These are phyloP conservation scores for Eucalyptus lansdowneana DNA, from an alignment of 345 rosid genomes.

Conservation along the genomic window DNA sequence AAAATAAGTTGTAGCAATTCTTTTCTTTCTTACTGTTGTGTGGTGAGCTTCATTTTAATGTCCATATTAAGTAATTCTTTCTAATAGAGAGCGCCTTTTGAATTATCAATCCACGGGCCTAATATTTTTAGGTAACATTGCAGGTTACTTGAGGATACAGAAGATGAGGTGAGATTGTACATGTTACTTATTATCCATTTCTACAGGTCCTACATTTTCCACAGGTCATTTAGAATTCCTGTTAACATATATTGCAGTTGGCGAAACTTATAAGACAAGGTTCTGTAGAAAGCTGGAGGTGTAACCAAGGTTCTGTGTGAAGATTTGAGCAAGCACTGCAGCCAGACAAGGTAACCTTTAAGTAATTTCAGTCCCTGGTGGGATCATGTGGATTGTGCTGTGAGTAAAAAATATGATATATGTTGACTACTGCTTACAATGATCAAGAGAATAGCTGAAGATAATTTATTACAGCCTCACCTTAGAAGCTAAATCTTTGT, in stretches of 20 bases:
- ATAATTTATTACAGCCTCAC: background rate
- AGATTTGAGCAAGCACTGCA: conserved; percentile 72
- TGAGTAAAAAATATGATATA: background rate
- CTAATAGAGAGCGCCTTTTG: background rate
- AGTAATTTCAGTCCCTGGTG: background rate
- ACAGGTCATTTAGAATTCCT: background rate
- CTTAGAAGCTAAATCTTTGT: background rate
- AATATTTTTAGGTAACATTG: background rate
- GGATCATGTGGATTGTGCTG: background rate
- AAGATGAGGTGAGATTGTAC: conserved; percentile 63
- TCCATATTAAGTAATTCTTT: background rate
- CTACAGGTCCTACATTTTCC: background rate
- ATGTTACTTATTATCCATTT: background rate
- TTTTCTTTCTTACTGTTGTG: background rate
- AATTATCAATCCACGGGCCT: background rate
- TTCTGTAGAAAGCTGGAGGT: conserved; percentile 55
- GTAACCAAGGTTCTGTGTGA: conserved; percentile 67
- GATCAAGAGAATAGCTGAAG: background rate
- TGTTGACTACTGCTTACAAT: background rate
- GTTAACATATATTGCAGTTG: conserved; percentile 23
- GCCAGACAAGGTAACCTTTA: conserved; percentile 34
- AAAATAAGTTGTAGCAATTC: background rate
- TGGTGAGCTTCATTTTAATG: background rate
- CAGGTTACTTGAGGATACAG: conserved; percentile 87
- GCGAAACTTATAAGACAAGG: conserved; percentile 67